Evolutionary conservation across 2,329 filamentous ascomycete species (phyloP), one percentile per base, ranked within the genome.

Genomic region (Cytospora piceicola): DNA sequence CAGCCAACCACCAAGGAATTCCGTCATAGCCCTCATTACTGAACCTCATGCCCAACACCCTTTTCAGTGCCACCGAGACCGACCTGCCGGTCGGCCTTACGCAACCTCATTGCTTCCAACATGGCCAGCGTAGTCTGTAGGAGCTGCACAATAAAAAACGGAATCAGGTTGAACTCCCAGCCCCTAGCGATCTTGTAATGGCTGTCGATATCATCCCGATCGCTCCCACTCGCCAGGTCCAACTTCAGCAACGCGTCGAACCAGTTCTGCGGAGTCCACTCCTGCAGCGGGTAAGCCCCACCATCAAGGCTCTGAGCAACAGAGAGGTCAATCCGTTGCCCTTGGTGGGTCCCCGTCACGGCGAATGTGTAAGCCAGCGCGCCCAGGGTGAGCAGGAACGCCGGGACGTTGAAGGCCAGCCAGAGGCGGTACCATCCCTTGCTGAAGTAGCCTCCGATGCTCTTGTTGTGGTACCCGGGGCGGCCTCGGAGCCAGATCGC

Each of bases 261-360:
- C 78, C 78, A 80, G 67, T 72, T 76, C 68, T 78, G 76, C 22
- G 78, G 78, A 22, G 78, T 77, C 78, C 78, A 80, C 11, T 65
- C 51, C 52, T 71, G 69, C 11, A 72, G 59, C 0, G 73, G 71
- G 57, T 80, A 80, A 3, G 71, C 68, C 20, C 39, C 51, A 15
- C 71, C 69, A n/a, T 71, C 54, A 17, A 72, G 59, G 1, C 53
- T 27, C 15, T 61, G 55, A 0, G 74, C 77, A 2, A 73, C 42
- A 1, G 61, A 27, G 20, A 71, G 61, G 64, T 77, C 71, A 58
- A 80, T 78, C 22, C 34, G 65, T 69, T 79, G 77, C 1, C 71
- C 71, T 0, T 62, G 34, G 59, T 74, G 74, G 24, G 62, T 62
- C 34, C 70, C 70, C 2, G 75, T 76, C 27, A 77, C 72, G 20